Conservation (phyloP, 208 protist species). For the Entamoeba invadens region DNA sequence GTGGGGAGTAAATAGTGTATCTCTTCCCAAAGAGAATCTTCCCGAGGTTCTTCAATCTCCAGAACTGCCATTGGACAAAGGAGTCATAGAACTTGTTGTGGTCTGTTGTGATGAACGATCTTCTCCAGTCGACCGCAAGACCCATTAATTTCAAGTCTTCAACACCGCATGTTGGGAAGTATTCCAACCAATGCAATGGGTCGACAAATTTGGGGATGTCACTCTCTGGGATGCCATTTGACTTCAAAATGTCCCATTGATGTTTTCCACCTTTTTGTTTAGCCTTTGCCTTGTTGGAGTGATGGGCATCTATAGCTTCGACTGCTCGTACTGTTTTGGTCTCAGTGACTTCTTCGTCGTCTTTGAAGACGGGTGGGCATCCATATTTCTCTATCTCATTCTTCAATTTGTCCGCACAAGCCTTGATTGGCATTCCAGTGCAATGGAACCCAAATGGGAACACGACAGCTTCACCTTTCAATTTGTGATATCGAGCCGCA, state of each 20-base stretch:
- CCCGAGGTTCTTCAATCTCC: slow-evolving; percentile 56
- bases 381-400: slow-evolving; percentile 60
- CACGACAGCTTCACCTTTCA: slow-evolving; percentile 82
- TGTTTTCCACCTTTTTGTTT: slow-evolving; percentile 50
- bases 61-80: slow-evolving; percentile 92
- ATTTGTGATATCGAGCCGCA: slow-evolving; percentile 76
- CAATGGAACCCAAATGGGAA: slow-evolving; percentile 99
- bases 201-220: slow-evolving; percentile 92
- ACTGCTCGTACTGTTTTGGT: slow-evolving; percentile 9
- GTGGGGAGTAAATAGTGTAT: slow-evolving; percentile 84
- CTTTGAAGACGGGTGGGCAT: slow-evolving; percentile 58
- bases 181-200: slow-evolving; percentile 84
- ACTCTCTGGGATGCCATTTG: slow-evolving; percentile 70
- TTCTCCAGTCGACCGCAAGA: slow-evolving; percentile 79
- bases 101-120: slow-evolving; percentile 97
- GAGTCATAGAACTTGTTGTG: slow-evolving; percentile 95
- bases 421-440: slow-evolving; percentile 98
- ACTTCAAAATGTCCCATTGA: slow-evolving; percentile 86
- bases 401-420: slow-evolving; percentile 84
- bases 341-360: slow-evolving; percentile 23
- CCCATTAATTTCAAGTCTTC: slow-evolving; percentile 67
- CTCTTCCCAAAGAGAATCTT: slow-evolving; percentile 86
- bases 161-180: slow-evolving; percentile 84
- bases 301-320: not conserved
- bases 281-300: slow-evolving; percentile 41